Conservation (phyloP, 305 asterid species). For the Fraxinus ornus region DNA sequence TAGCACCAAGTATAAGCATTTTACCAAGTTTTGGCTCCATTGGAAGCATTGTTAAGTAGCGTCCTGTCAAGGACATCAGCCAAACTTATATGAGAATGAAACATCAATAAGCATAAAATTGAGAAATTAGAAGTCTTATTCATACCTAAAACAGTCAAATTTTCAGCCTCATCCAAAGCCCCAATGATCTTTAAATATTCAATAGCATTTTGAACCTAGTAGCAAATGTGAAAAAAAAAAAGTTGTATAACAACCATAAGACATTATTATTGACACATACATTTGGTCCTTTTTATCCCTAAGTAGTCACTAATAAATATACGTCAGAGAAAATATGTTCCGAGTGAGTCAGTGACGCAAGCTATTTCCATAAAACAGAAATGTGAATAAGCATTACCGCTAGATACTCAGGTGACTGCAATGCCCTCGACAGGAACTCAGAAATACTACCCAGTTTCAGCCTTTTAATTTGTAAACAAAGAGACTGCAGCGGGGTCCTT, state of each 20-base stretch:
- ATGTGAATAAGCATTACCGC: slow-evolving; percentile 65
- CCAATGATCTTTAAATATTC: slow-evolving; percentile 86
- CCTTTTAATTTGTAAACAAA: slow-evolving; percentile 94
- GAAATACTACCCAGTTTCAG: slow-evolving; percentile 82
- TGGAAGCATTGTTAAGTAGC: slow-evolving; percentile 88
- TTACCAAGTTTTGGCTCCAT: slow-evolving; percentile 98
- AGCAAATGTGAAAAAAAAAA: slow-evolving; percentile 17
- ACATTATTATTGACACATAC: slow-evolving; percentile 14
- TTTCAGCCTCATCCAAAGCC: slow-evolving; percentile 87
- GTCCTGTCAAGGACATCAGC: slow-evolving; percentile 54
- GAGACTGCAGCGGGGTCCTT: slow-evolving; percentile 96
- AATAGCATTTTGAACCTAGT: slow-evolving; percentile 89
- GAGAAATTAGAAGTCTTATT: slow-evolving; percentile 14
- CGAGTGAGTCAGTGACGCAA: slow-evolving; percentile 8
- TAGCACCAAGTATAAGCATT: slow-evolving; percentile 89
- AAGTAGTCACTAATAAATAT: slow-evolving; percentile 10
- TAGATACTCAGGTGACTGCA: slow-evolving; percentile 87
- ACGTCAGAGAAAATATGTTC: slow-evolving; percentile 13
- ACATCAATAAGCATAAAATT: slow-evolving; percentile 22
- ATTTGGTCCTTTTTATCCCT: slow-evolving; percentile 14
- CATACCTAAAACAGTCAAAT: slow-evolving; percentile 81
- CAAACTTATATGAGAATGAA: slow-evolving; percentile 25
- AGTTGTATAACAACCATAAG: slow-evolving; percentile 5
- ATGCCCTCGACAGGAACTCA: slow-evolving; percentile 80
- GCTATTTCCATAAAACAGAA: slow-evolving; percentile 24